Conservation (phyloP, 106 monocot species). For the Dendrobium huoshanense region DNA sequence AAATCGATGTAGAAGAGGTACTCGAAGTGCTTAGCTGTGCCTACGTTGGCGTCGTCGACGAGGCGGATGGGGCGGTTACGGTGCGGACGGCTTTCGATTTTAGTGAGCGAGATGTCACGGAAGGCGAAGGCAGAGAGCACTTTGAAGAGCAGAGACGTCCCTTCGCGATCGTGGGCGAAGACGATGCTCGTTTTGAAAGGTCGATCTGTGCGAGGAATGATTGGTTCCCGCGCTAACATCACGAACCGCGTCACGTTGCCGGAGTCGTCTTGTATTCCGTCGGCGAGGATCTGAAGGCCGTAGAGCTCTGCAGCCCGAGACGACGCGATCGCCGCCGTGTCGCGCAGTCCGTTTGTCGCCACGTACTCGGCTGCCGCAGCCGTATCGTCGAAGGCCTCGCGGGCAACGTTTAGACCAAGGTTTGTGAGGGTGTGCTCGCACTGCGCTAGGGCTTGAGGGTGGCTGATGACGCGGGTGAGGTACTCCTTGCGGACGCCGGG, state of each 20-base stretch:
- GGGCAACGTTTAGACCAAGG: conserved; percentile 35
- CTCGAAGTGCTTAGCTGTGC: conserved; percentile 37
- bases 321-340: conserved; percentile 37
- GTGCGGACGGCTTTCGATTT: conserved; percentile 51
- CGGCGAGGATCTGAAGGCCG: conserved; percentile 29
- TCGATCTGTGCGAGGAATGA: conserved; percentile 34
- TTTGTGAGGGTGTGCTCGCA: conserved; percentile 37
- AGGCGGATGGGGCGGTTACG: conserved; percentile 35
- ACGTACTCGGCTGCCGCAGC: conserved; percentile 35
- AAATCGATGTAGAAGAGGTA: conserved; percentile 37
- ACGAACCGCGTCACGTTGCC: conserved; percentile 35
- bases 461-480: conserved; percentile 44
- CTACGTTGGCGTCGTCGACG: conserved; percentile 38
- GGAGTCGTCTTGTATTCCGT: conserved; percentile 42
- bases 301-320: conserved; percentile 37
- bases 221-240: conserved; percentile 41
- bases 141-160: conserved; percentile 33
- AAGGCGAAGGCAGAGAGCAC: conserved; percentile 48
- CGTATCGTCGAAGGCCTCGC: conserved; percentile 41
- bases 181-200: conserved; percentile 47
- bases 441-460: conserved; percentile 35
- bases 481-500: conserved; percentile 30
- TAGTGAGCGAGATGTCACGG: conserved; percentile 38
- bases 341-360: conserved; percentile 19
- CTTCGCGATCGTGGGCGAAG: conserved; percentile 33